Percentiles rank a stretch among this genome's conserved stretches.
phyloP scores from a whole-genome alignment of 352 stramenopile species.

The Globisporangium viniferum region DNA sequence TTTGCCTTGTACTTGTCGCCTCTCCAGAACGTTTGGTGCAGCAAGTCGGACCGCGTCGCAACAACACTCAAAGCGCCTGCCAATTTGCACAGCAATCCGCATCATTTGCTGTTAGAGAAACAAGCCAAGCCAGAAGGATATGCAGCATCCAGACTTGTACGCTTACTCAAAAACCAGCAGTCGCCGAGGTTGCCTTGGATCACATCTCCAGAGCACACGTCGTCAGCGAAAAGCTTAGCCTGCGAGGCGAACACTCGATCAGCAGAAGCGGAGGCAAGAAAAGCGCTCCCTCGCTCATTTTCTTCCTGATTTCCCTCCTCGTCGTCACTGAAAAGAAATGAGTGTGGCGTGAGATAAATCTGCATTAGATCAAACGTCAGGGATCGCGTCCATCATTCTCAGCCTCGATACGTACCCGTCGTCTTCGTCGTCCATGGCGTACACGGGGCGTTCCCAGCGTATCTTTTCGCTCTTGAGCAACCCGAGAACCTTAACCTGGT shows the following conservation, averaged over 20 bases:
- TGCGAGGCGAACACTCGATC: conserved; percentile 54
- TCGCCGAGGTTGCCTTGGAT: conserved; percentile 89
- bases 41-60: conserved; percentile 71
- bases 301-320: conserved; percentile 28
- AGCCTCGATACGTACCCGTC: conserved; percentile 9
- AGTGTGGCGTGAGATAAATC: not conserved
- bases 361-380: not conserved
- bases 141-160: not conserved
- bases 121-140: not conserved
- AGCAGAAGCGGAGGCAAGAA: conserved; percentile 15
- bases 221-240: conserved; percentile 75
- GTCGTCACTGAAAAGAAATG: conserved; percentile 6
- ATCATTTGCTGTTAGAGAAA: not conserved
- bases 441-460: conserved; percentile 74
- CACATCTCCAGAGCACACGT: conserved; percentile 76
- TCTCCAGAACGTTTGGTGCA: conserved; percentile 82
- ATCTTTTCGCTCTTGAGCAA: conserved; percentile 75
- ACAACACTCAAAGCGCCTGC: conserved; percentile 87
- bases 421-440: conserved; percentile 32
- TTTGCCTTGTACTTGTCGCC: conserved; percentile 67
- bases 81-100: not conserved
- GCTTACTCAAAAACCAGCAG: conserved; percentile 90
- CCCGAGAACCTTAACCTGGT: conserved; percentile 69
- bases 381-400: not conserved
- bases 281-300: conserved; percentile 21